A percentile compares a stretch with the other conserved stretches of the same genome.
Evolutionary conservation across 805 yeast genomes (phyloP).

Genomic region (Naumovozyma castellii): DNA sequence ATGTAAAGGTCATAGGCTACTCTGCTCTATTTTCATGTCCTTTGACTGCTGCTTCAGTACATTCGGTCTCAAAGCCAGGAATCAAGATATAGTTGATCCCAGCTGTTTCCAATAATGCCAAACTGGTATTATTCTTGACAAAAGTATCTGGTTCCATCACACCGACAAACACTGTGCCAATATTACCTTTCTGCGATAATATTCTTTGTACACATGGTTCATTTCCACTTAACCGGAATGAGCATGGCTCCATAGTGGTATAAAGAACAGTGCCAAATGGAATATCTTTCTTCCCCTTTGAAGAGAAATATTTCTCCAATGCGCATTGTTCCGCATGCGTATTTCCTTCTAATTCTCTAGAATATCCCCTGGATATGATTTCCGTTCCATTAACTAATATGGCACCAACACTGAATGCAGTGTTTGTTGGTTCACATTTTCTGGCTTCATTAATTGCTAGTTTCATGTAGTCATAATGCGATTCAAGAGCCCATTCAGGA

Average conservation of each 20-base stretch:
- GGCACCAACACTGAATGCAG: constrained; percentile 94
- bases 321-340: constrained; percentile 98
- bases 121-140: constrained; percentile 68
- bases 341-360: constrained; percentile 87
- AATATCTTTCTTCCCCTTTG: constrained; percentile 31
- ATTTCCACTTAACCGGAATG: constrained; percentile 81
- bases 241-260: constrained; percentile 97
- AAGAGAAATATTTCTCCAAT: constrained; percentile 54
- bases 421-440: constrained; percentile 69
- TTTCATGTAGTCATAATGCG: constrained; percentile 56
- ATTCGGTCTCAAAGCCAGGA: constrained; percentile 72
- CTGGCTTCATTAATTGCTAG: constrained; percentile 69
- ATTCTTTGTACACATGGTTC: constrained; percentile 80
- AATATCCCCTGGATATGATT: constrained; percentile 72
- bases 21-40: constrained; percentile 47
- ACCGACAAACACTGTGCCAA: constrained; percentile 80
- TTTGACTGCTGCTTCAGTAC: constrained; percentile 57
- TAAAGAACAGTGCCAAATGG: constrained; percentile 76
- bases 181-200: constrained; percentile 37
- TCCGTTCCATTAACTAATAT: constrained; percentile 55
- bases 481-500: constrained; percentile 73
- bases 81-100: constrained; percentile 69
- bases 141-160: constrained; percentile 85
- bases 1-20: too few relatives aligned
- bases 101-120: constrained; percentile 39